Conservation (phyloP, 805 yeast genomes). For the Spathaspora girioi region DNA sequence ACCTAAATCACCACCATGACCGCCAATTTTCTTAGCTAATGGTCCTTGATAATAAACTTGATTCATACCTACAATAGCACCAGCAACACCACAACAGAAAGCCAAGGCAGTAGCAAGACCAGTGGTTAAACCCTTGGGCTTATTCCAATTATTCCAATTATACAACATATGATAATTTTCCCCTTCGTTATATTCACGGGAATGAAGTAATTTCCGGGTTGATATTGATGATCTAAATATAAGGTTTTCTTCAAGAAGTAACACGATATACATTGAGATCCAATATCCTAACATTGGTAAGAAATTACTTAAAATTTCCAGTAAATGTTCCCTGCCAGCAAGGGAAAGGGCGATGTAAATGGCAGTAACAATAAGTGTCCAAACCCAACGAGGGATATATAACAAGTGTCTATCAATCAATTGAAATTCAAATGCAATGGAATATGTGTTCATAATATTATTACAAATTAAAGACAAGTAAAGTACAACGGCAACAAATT, state of each 20-base stretch:
- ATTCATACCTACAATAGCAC: slow-evolving; percentile 40
- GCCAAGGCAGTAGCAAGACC: slow-evolving; percentile 34
- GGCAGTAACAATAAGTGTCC: slow-evolving; percentile 31
- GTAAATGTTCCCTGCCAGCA: slow-evolving; percentile 29
- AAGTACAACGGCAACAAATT: slow-evolving; percentile 26
- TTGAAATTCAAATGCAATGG: slow-evolving; percentile 32
- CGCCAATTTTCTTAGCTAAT: slow-evolving; percentile 28
- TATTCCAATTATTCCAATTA: slow-evolving; percentile 30
- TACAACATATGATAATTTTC: slow-evolving; percentile 12
- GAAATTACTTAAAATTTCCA: slow-evolving; percentile 33
- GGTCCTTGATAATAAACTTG: slow-evolving; percentile 38
- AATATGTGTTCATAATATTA: slow-evolving; percentile 35
- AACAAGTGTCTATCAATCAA: slow-evolving; percentile 25
- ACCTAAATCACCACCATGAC: slow-evolving; percentile 32
- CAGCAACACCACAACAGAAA: slow-evolving; percentile 29
- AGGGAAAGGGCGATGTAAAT: slow-evolving; percentile 29
- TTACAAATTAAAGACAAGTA: slow-evolving; percentile 32
- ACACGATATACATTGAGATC: slow-evolving; percentile 34
- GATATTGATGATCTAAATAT: slow-evolving; percentile 22
- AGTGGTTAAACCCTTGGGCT: slow-evolving; percentile 21
- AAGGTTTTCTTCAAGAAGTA: slow-evolving; percentile 32
- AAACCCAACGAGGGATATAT: slow-evolving; percentile 33
- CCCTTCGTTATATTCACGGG: slow-evolving; percentile 19
- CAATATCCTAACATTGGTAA: slow-evolving; percentile 42
- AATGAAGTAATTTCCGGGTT: slow-evolving; percentile 19